These are phyloP conservation scores for Globisporangium radiosum DNA, from an alignment of 352 stramenopile species.

Conservation along the genomic window DNA sequence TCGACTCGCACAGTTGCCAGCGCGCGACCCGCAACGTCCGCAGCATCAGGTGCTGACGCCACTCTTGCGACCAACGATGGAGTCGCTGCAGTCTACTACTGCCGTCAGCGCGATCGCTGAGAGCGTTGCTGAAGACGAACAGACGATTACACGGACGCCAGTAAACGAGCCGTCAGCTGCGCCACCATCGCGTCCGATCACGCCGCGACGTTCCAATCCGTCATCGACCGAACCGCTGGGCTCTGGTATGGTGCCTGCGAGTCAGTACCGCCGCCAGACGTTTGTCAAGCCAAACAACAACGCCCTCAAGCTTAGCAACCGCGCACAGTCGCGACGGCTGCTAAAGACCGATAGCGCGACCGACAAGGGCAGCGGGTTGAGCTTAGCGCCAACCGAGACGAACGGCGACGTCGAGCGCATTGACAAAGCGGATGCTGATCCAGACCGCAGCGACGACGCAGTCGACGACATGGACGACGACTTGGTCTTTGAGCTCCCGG, in stretches of 20 bases:
- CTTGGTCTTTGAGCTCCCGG: constrained; percentile 43
- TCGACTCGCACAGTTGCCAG: background rate
- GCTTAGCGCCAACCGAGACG: background rate
- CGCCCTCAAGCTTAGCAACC: background rate
- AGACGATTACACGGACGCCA: background rate
- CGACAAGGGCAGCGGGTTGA: background rate
- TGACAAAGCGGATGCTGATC: background rate
- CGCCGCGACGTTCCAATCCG: background rate
- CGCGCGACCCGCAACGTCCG: background rate
- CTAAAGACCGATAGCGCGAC: background rate
- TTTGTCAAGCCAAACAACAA: constrained; percentile 1
- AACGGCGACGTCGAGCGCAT: background rate
- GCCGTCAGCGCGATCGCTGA: background rate
- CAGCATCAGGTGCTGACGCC: too few relatives aligned
- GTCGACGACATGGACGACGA: constrained; percentile 21
- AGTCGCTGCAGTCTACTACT: background rate
- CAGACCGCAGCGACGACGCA: background rate
- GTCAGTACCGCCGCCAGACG: constrained; percentile 2
- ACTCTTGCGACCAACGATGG: background rate
- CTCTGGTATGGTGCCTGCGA: constrained; percentile 2
- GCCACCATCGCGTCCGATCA: background rate
- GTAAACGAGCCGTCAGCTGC: background rate
- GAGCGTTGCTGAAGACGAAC: background rate
- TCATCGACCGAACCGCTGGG: background rate
- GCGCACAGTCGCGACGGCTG: background rate